phyloP scores from a whole-genome alignment of 164 flowering plant genomes.

The Saururus chinensis region DNA sequence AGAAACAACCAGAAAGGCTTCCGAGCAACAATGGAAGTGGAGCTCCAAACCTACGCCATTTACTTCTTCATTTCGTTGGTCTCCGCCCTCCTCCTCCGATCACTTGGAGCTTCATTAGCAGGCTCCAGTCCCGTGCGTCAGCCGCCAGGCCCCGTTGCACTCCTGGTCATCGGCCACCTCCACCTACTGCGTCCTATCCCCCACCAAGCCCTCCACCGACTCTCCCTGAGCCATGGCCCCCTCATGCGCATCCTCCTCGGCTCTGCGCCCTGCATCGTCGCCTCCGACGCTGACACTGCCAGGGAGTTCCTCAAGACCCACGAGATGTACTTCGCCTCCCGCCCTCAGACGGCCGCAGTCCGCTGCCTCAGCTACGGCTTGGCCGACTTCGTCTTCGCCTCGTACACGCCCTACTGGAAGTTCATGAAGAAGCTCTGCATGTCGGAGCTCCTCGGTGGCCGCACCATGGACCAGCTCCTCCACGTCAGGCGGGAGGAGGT shows the following conservation, averaged over 20 bases:
- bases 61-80: no score
- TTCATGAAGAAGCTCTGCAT: constrained; percentile 43
- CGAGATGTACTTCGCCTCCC: constrained; percentile 31
- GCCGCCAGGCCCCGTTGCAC: constrained; percentile 40
- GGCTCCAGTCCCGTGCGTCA: constrained; percentile 1
- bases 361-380: constrained; percentile 25
- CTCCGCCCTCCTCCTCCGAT: no score
- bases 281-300: no score
- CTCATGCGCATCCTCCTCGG: no score
- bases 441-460: constrained; percentile 34
- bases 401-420: constrained; percentile 55
- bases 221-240: constrained; percentile 42
- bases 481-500: constrained; percentile 25
- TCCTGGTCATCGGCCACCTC: constrained; percentile 52
- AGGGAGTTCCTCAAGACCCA: constrained; percentile 40
- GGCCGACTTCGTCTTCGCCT: constrained; percentile 35
- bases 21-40: no score
- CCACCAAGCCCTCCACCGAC: constrained; percentile 36
- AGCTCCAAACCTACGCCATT: no score
- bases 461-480: constrained; percentile 16
- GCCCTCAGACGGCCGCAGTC: constrained; percentile 22
- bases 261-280: no score
- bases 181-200: constrained; percentile 40
- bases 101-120: constrained; percentile 8
- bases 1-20: no score